Evolutionary conservation across 208 protist genomes (phyloP).

Genomic region (Leishmania major): DNA sequence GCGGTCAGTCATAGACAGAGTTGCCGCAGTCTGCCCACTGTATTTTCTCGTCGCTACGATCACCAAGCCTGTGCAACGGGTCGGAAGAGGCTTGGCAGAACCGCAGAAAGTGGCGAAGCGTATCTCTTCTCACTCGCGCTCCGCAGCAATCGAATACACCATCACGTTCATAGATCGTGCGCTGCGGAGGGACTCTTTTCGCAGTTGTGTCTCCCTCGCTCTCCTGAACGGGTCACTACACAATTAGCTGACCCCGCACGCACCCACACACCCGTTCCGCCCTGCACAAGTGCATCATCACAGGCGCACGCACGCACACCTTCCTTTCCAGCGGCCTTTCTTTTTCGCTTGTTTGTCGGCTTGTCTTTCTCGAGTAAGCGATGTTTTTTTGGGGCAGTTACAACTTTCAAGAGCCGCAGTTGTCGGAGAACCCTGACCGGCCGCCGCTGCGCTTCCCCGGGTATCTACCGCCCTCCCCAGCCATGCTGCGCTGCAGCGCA

Average conservation of each 20-base stretch:
- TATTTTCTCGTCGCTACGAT: background rate
- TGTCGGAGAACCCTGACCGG: constrained; percentile 41
- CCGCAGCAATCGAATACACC: background rate
- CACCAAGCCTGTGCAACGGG: too few species aligned
- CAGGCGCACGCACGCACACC: background rate
- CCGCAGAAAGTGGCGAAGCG: background rate
- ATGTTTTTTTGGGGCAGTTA: constrained; percentile 92
- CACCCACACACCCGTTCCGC: background rate
- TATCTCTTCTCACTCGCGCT: background rate
- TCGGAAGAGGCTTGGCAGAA: background rate
- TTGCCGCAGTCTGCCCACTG: background rate
- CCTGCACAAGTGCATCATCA: background rate
- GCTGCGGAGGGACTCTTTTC: background rate
- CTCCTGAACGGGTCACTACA: background rate
- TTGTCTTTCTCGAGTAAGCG: background rate
- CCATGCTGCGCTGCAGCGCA: constrained; percentile 20
- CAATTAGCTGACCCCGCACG: background rate
- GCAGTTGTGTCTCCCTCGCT: background rate
- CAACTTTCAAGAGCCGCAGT: constrained; percentile 69
- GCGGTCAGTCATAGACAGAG: background rate
- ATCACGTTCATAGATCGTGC: background rate
- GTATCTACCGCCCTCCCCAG: constrained; percentile 64
- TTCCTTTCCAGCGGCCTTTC: background rate
- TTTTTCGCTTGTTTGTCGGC: background rate
- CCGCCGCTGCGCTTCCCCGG: constrained; percentile 66